Evolutionary conservation across 2,329 filamentous ascomycete species (phyloP).

Genomic region (Beauveria medogensis): DNA sequence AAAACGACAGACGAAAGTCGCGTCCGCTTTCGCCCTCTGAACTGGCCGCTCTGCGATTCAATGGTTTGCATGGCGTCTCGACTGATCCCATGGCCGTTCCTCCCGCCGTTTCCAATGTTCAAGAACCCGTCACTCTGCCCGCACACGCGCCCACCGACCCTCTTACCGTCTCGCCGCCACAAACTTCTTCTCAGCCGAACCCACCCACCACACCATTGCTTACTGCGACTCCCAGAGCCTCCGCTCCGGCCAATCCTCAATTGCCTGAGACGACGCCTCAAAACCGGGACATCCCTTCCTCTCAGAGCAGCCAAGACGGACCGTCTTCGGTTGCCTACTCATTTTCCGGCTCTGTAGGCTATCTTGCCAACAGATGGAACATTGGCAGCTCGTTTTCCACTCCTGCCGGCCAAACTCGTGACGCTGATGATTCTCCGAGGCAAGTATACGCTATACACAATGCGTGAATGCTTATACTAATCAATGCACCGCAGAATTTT

Average conservation of each 20-base stretch:
- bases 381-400: constrained; percentile 42
- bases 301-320: constrained; percentile 21
- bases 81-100: constrained; percentile 32
- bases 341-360: constrained; percentile 38
- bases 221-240: constrained; percentile 5
- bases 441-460: constrained; percentile 20
- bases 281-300: constrained; percentile 20
- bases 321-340: constrained; percentile 28
- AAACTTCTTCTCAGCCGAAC: background rate
- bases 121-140: constrained; percentile 20
- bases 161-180: background rate
- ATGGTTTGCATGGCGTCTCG: constrained; percentile 44
- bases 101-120: constrained; percentile 17
- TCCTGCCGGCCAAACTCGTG: constrained; percentile 32
- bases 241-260: background rate
- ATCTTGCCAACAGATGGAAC: constrained; percentile 52
- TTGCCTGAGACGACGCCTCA: constrained; percentile 18
- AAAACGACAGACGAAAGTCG: constrained; percentile 85
- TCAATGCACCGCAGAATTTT: constrained; percentile 29
- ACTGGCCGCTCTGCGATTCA: constrained; percentile 52
- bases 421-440: constrained; percentile 37
- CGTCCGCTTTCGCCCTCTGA: constrained; percentile 74
- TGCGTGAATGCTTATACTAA: background rate
- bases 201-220: constrained; percentile 13
- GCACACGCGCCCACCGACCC: constrained; percentile 17